Evolutionary conservation across 768 basidiomycete species (phyloP).

Genomic region (Calocera viscosa): DNA sequence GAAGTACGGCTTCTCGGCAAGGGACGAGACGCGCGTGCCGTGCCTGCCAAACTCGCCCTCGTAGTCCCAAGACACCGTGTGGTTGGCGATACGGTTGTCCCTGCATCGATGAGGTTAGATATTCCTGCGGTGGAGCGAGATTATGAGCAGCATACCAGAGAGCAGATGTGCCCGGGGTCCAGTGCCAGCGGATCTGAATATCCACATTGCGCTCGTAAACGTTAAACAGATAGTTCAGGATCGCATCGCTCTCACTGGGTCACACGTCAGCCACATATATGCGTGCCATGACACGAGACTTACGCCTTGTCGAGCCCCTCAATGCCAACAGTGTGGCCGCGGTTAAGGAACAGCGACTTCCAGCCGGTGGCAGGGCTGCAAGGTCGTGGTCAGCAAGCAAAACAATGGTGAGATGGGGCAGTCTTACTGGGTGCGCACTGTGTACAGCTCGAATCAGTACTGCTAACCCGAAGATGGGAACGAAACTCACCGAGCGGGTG

Average conservation of each 20-base stretch:
- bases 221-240: slow-evolving; percentile 18
- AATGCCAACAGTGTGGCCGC: slow-evolving; percentile 20
- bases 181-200: slow-evolving; percentile 24
- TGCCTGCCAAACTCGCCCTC: slow-evolving; percentile 16
- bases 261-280: neutral
- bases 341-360: slow-evolving; percentile 23
- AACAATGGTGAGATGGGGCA: slow-evolving; percentile 4
- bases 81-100: slow-evolving; percentile 14
- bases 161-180: slow-evolving; percentile 24
- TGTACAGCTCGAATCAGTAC: neutral
- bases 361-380: slow-evolving; percentile 22
- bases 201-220: slow-evolving; percentile 19
- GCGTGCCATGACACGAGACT: neutral
- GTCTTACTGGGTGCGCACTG: slow-evolving; percentile 12
- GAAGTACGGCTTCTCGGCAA: slow-evolving; percentile 23
- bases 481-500: neutral
- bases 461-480: neutral
- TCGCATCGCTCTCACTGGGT: slow-evolving; percentile 14
- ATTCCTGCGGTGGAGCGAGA: neutral
- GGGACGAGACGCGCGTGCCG: slow-evolving; percentile 23
- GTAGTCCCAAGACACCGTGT: slow-evolving; percentile 19
- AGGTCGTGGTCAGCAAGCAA: slow-evolving; percentile 12
- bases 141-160: slow-evolving; percentile 15
- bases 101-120: neutral
- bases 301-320: slow-evolving; percentile 17